phyloP scores from a whole-genome alignment of 1,139 yeast genomes.

The Yarrowia galli region DNA sequence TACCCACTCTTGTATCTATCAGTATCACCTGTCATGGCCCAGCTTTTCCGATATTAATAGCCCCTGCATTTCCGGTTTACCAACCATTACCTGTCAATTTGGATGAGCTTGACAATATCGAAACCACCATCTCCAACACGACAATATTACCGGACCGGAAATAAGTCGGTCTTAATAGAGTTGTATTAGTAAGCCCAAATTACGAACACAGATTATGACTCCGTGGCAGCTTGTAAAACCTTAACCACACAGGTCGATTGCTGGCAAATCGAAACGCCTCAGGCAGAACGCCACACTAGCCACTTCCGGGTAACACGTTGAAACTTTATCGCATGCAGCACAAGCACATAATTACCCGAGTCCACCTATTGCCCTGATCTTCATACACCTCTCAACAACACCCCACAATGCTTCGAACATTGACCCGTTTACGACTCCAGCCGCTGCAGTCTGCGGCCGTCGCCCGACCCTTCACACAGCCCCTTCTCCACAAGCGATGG shows the following conservation, averaged over 20 bases:
- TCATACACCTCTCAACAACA: neutral
- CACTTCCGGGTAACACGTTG: slow-evolving; percentile 38
- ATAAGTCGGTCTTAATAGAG: slow-evolving; percentile 1
- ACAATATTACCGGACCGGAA: neutral
- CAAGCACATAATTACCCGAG: neutral
- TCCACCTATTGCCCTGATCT: slow-evolving; percentile 6
- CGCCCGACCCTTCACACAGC: slow-evolving; percentile 10
- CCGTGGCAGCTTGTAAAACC: too few relatives aligned
- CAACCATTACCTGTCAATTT: too few relatives aligned
- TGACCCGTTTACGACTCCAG: slow-evolving; percentile 29
- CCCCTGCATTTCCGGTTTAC: too few relatives aligned
- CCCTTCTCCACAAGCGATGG: slow-evolving; percentile 25
- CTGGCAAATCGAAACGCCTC: neutral
- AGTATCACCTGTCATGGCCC: too few relatives aligned
- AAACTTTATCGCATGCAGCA: slow-evolving; percentile 32
- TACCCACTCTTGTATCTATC: too few relatives aligned
- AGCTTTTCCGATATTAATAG: too few relatives aligned
- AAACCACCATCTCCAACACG: neutral
- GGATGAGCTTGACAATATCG: too few relatives aligned
- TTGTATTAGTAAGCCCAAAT: neutral
- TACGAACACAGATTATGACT: neutral
- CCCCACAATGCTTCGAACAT: slow-evolving; percentile 28
- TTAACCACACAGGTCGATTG: neutral
- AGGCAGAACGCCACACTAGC: slow-evolving; percentile 26
- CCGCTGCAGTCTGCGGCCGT: neutral